Evolutionary conservation across 495 filamentous ascomycete genomes (phyloP).

Genomic region (Xylaria acuta): DNA sequence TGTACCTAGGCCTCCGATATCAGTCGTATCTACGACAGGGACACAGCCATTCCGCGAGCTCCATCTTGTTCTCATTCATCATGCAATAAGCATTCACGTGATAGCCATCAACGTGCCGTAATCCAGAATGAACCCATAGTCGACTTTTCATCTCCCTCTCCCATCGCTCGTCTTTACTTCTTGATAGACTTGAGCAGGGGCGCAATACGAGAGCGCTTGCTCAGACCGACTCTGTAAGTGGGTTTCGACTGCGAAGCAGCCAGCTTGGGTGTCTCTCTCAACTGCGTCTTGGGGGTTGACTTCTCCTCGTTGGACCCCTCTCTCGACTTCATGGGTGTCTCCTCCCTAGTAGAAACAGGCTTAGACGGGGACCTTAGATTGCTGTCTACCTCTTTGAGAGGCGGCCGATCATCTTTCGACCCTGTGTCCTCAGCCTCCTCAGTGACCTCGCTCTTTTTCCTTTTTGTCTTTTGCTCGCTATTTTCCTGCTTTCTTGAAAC

Average conservation of each 20-base stretch:
- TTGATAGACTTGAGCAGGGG: conserved; percentile 69
- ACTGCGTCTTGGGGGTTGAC: conserved; percentile 11
- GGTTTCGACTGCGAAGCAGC: conserved; percentile 49
- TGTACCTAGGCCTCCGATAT: background rate
- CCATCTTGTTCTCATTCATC: background rate
- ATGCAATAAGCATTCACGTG: background rate
- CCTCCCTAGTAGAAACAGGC: conserved; percentile 1
- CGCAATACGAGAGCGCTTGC: conserved; percentile 67
- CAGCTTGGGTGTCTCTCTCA: conserved; percentile 25
- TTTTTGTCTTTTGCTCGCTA: background rate
- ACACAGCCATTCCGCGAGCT: background rate
- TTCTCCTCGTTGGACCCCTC: conserved; percentile 25
- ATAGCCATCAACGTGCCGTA: background rate
- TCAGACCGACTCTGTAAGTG: conserved; percentile 70
- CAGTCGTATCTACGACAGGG: background rate
- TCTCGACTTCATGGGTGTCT: conserved; percentile 7
- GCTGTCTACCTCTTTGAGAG: conserved; percentile 32
- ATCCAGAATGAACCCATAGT: background rate
- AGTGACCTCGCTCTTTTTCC: conserved; percentile 8
- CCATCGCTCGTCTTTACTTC: conserved; percentile 33
- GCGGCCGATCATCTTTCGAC: conserved; percentile 11
- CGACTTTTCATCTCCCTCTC: background rate
- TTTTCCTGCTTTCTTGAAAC: background rate
- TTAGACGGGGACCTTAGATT: conserved; percentile 30
- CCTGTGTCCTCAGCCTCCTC: conserved; percentile 8